Evolutionary conservation across 2,329 filamentous ascomycete genomes (phyloP).

Genomic region (Colletotrichum trifolii): DNA sequence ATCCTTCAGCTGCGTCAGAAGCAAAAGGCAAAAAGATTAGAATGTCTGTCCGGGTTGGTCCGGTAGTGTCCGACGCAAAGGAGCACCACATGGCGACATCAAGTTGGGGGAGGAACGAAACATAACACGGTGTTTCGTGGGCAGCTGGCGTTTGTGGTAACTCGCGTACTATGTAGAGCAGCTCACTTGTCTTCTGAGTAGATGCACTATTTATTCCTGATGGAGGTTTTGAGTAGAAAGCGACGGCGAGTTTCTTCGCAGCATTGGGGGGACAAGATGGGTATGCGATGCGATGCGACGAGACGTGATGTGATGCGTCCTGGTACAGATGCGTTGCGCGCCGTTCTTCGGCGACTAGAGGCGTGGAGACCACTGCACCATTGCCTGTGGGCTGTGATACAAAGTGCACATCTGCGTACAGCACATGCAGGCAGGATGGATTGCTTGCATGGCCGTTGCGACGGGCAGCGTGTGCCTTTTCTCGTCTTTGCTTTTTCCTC

Average conservation of each 20-base stretch:
- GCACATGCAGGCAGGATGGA: constrained; percentile 1
- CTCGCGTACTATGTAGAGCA: too few relatives aligned
- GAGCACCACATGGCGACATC: neutral
- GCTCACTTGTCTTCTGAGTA: too few relatives aligned
- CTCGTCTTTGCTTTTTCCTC: constrained; percentile 23
- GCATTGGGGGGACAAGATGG: neutral
- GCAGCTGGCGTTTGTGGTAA: too few relatives aligned
- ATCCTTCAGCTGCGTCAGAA: constrained; percentile 6
- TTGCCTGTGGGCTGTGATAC: too few relatives aligned
- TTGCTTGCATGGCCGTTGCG: constrained; percentile 27
- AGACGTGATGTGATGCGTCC: constrained; percentile 10
- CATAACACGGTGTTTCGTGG: constrained; percentile 4
- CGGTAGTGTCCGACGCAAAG: constrained; percentile 6
- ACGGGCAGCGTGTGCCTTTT: constrained; percentile 13
- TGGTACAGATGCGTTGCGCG: too few relatives aligned
- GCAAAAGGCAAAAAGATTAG: constrained; percentile 12
- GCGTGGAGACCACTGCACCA: too few relatives aligned
- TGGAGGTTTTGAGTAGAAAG: too few relatives aligned
- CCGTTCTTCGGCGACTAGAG: too few relatives aligned
- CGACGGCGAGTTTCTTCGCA: too few relatives aligned
- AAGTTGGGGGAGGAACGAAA: neutral
- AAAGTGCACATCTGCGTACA: too few relatives aligned
- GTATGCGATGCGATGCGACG: neutral
- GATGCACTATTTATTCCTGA: too few relatives aligned
- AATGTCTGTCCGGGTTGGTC: neutral